Evolutionary conservation across 192 early-diverging fungal species (phyloP).

Genomic region (Backusella mclennaniae): DNA sequence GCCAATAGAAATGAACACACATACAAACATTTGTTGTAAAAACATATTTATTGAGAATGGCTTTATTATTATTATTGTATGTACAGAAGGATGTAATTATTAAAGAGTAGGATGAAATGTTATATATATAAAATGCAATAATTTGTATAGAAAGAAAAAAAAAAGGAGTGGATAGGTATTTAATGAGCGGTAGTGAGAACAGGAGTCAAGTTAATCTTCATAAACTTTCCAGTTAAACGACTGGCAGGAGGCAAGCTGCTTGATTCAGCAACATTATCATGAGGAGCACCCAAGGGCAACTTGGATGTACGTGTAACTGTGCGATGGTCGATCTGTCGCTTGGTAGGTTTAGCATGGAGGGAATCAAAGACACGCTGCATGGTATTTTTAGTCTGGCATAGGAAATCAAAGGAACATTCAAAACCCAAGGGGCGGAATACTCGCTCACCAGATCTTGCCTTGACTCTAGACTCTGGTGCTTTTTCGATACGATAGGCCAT

Average conservation of each 20-base stretch:
- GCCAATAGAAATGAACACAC: neutral
- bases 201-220: neutral
- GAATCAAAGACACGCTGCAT: conserved; percentile 15
- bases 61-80: conserved; percentile 3
- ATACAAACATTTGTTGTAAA: neutral
- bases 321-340: conserved; percentile 10
- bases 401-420: conserved; percentile 18
- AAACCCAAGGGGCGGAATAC: conserved; percentile 15
- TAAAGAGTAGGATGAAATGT: neutral
- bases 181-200: conserved; percentile 2
- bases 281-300: neutral
- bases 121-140: neutral
- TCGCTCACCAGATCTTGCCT: conserved; percentile 22
- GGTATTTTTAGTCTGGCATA: conserved; percentile 9
- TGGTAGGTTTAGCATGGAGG: conserved; percentile 7
- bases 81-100: neutral
- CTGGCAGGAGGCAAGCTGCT: neutral
- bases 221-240: neutral
- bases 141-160: neutral
- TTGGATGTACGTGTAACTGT: conserved; percentile 2
- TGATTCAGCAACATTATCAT: conserved; percentile 13
- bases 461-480: neutral
- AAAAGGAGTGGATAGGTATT: neutral
- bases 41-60: neutral
- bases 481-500: conserved; percentile 11